These are phyloP conservation scores for Saprolegnia diclina DNA, from an alignment of 352 stramenopile species.

Conservation along the genomic window DNA sequence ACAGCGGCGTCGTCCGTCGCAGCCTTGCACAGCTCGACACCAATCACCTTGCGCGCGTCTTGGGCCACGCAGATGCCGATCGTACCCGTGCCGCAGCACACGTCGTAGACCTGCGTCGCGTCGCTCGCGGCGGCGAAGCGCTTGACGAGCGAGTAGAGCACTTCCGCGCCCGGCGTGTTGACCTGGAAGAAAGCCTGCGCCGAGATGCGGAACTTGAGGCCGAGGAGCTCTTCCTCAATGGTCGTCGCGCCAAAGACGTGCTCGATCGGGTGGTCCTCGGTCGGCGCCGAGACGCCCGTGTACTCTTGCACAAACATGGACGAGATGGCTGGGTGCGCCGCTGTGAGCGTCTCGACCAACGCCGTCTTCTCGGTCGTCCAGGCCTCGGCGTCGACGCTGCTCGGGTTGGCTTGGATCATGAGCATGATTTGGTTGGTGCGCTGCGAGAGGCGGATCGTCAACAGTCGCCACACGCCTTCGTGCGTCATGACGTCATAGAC, in stretches of 20 bases:
- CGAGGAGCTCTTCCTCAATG: slow-evolving; percentile 82
- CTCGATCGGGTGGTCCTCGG: slow-evolving; percentile 85
- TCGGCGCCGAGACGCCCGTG: slow-evolving; percentile 80
- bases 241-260: slow-evolving; percentile 54
- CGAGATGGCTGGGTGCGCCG: slow-evolving; percentile 53
- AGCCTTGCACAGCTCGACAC: slow-evolving; percentile 85
- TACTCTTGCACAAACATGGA: slow-evolving; percentile 93
- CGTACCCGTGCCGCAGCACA: slow-evolving; percentile 98
- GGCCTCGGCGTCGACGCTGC: slow-evolving; percentile 28
- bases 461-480: slow-evolving; percentile 61
- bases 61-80: slow-evolving; percentile 94
- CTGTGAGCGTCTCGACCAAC: slow-evolving; percentile 44
- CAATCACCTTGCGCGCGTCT: slow-evolving; percentile 67
- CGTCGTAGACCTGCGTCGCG: slow-evolving; percentile 92
- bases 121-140: slow-evolving; percentile 66
- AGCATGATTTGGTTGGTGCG: slow-evolving; percentile 70
- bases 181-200: slow-evolving; percentile 94
- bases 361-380: slow-evolving; percentile 34
- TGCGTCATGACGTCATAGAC: slow-evolving; percentile 73
- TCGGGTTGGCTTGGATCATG: slow-evolving; percentile 65
- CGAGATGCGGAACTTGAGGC: slow-evolving; percentile 87
- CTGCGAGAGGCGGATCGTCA: slow-evolving; percentile 67
- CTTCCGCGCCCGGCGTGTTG: slow-evolving; percentile 93
- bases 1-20: slow-evolving; percentile 85
- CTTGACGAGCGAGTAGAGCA: slow-evolving; percentile 94